Base-by-base conservation (phyloP, 257 asterid species). In the Rauvolfia tetraphylla region DNA sequence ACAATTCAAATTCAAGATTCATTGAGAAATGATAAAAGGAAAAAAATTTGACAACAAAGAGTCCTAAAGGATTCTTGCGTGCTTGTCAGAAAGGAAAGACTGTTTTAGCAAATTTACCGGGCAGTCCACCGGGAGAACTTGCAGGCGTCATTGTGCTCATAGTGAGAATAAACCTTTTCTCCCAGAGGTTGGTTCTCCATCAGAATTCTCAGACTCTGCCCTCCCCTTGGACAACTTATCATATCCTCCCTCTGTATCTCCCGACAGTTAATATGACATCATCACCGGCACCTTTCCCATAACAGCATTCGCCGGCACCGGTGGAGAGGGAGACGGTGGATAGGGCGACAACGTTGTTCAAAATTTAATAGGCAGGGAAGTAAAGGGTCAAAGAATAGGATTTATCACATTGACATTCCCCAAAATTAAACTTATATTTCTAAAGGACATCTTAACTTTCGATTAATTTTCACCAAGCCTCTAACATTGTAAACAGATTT, bases 61-160 rank as follows among this genome's bases (percentile, higher is more conserved):
- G 7, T 15, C 13, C 12, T 5, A 13, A 62, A 34, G 1, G 39
- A 22, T 69, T 14, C 56, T n/a, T 14, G 36, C 25, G 17, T n/a
- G 39, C 22, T 13, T 27, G 23, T 31, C 59, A 53, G 27, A 17
- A 68, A 56, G 75, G 34, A 49, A 42, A 44, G n/a, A 59, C 72
- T 66, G 76, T 66, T 17, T 0, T 68, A 42, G 11, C 9, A 76
- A 76, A 78, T 44, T 75, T 54, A 89, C 98, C 56, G 89, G 71
- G 96, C 84, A 42, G 78, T 90, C 97, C 96, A 93, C 84, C 98
- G 76, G 68, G 82, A 73, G 77, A 82, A 83, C 49, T 85, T 90
- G 89, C 92, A 86, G 69, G 90, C 79, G 74, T 93, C 97, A 34
- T 82, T 90, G 76, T 91, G 97, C 39, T 83, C 80, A 78, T 90